Evolutionary conservation across 2,329 filamentous ascomycete species (phyloP).

Genomic region (Xylariaceae sp.): DNA sequence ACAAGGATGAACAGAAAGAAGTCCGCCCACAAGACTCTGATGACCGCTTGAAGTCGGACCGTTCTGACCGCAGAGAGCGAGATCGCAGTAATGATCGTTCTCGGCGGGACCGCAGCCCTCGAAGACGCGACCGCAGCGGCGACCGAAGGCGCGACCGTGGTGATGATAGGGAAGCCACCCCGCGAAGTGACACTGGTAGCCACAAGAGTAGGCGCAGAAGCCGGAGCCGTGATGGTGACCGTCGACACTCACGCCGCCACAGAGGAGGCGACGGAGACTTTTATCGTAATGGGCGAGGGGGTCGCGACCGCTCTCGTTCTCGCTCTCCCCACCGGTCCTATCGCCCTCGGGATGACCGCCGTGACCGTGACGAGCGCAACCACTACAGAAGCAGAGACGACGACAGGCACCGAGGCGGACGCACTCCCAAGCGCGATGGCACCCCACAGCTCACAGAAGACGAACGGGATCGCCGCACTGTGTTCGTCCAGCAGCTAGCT

Average conservation of each 20-base stretch:
- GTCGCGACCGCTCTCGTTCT: conserved; percentile 60
- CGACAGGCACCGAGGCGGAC: conserved; percentile 29
- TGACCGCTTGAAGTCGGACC: conserved; percentile 48
- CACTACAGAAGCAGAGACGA: conserved; percentile 49
- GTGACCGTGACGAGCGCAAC: conserved; percentile 43
- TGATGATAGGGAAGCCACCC: conserved; percentile 56
- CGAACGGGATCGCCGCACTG: conserved; percentile 90
- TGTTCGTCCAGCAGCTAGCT: conserved; percentile 97
- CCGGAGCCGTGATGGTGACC: conserved; percentile 68
- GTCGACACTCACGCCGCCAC: conserved; percentile 65
- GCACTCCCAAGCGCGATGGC: conserved; percentile 36
- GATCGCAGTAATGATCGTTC: conserved; percentile 44
- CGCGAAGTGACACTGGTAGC: conserved; percentile 69
- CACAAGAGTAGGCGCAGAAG: conserved; percentile 76
- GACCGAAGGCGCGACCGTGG: conserved; percentile 50
- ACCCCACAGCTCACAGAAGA: conserved; percentile 82
- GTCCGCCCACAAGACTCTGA: conserved; percentile 43
- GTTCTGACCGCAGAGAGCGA: conserved; percentile 39
- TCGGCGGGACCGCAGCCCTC: conserved; percentile 47
- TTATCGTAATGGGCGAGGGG: conserved; percentile 53
- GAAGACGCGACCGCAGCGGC: conserved; percentile 39
- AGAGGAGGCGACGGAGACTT: conserved; percentile 62
- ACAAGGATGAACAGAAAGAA: conserved; percentile 41
- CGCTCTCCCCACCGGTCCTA: conserved; percentile 60
- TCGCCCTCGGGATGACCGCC: conserved; percentile 47